Percentiles rank a stretch among this genome's conserved stretches.
These are phyloP conservation scores for Leccinellum luteum DNA, from an alignment of 768 basidiomycete genomes.

Conservation along the genomic window DNA sequence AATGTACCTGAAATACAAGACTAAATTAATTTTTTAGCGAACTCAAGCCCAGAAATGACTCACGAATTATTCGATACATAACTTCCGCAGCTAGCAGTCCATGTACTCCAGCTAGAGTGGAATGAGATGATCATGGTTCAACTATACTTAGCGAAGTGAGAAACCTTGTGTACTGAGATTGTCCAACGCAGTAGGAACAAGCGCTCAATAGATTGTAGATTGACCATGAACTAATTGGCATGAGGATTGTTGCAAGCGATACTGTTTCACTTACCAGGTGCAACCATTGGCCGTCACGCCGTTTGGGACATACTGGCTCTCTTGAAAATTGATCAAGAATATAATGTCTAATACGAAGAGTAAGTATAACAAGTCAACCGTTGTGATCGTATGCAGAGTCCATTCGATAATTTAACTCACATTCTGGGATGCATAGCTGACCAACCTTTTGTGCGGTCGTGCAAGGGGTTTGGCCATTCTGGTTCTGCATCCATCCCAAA, in stretches of 20 bases:
- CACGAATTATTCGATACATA: slow-evolving; percentile 20
- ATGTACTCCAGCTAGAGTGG: slow-evolving; percentile 20
- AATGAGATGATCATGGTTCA: slow-evolving; percentile 1
- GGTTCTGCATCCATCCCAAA: slow-evolving; percentile 8
- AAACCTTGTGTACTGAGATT: slow-evolving; percentile 16
- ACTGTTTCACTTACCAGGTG: slow-evolving; percentile 19
- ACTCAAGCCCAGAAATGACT: neutral
- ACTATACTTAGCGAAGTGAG: neutral
- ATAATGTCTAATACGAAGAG: slow-evolving; percentile 14
- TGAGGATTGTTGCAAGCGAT: neutral
- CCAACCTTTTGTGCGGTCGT: slow-evolving; percentile 16
- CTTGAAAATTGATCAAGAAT: slow-evolving; percentile 12
- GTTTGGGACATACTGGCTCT: slow-evolving; percentile 19
- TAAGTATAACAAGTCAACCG: neutral
- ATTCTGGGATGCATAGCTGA: slow-evolving; percentile 13
- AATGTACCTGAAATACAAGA: slow-evolving; percentile 19
- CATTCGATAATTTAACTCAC: slow-evolving; percentile 8
- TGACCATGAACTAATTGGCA: slow-evolving; percentile 25
- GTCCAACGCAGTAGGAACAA: slow-evolving; percentile 18
- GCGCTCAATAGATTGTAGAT: slow-evolving; percentile 30
- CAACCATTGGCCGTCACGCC: slow-evolving; percentile 15
- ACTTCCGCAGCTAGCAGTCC: slow-evolving; percentile 16
- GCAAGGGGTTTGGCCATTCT: slow-evolving; percentile 13
- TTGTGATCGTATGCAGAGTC: neutral
- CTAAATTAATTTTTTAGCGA: neutral